These are phyloP conservation scores for Apiospora pterosperma DNA, from an alignment of 2,329 filamentous ascomycete species.

Conservation along the genomic window DNA sequence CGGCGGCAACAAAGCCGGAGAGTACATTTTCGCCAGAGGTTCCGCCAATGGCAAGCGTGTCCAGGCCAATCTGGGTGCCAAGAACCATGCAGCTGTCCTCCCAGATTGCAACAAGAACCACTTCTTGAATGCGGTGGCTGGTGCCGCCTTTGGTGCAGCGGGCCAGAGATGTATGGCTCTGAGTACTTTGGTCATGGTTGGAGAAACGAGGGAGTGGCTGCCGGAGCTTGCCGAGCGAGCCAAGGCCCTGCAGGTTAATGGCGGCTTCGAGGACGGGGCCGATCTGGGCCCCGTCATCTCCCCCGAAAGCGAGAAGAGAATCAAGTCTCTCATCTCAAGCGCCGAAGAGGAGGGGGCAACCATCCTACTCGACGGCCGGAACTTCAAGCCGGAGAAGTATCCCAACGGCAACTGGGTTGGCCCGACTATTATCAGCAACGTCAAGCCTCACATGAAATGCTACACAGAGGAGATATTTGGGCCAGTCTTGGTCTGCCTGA, in stretches of 20 bases:
- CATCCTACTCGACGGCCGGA: conserved; percentile 77
- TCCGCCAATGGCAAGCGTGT: conserved; percentile 86
- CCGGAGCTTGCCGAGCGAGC: conserved; percentile 74
- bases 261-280: conserved; percentile 75
- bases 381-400: conserved; percentile 72
- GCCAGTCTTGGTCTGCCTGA: conserved; percentile 77
- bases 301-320: conserved; percentile 73
- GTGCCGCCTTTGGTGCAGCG: conserved; percentile 80
- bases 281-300: conserved; percentile 82
- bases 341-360: conserved; percentile 79
- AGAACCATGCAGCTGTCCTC: conserved; percentile 83
- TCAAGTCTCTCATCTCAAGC: conserved; percentile 70
- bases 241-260: conserved; percentile 69
- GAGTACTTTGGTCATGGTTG: conserved; percentile 78
- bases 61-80: conserved; percentile 82
- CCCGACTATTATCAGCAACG: conserved; percentile 79
- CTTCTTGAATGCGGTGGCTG: conserved; percentile 78
- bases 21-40: conserved; percentile 78
- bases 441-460: conserved; percentile 77
- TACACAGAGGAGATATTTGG: conserved; percentile 86
- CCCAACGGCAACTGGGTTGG: conserved; percentile 83
- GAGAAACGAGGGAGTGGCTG: conserved; percentile 82
- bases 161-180: conserved; percentile 87
- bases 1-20: conserved; percentile 81
- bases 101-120: conserved; percentile 91